Evolutionary conservation across 179 eudicot genomes (phyloP).

Genomic region (Vitellaria paradoxa): DNA sequence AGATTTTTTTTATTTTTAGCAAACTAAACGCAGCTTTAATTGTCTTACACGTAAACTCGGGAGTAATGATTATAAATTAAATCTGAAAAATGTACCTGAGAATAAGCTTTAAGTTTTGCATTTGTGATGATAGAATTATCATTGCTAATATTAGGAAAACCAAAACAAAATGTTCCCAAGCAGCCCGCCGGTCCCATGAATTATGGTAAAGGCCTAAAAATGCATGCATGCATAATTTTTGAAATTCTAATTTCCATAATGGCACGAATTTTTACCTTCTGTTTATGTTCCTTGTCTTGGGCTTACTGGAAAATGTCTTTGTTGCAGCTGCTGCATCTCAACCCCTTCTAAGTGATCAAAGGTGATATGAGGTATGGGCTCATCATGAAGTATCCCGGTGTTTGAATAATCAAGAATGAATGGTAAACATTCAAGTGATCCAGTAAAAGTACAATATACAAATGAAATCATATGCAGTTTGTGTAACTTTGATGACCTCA

Average conservation of each 20-base stretch:
- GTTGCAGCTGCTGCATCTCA: constrained; percentile 18
- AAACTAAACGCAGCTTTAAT: not conserved
- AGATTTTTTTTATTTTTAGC: too few species aligned
- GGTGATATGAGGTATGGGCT: constrained; percentile 5
- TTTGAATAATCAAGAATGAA: not conserved
- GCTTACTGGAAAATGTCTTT: not conserved
- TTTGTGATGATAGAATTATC: not conserved
- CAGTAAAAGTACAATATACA: not conserved
- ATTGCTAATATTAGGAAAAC: not conserved
- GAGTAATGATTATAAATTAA: not conserved
- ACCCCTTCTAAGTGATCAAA: constrained; percentile 19
- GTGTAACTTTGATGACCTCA: not conserved
- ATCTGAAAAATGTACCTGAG: not conserved
- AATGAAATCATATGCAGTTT: not conserved
- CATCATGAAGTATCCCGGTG: not conserved
- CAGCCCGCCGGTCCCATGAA: not conserved
- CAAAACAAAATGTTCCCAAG: not conserved
- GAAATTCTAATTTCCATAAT: too few species aligned
- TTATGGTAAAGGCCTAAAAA: not conserved
- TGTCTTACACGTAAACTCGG: not conserved
- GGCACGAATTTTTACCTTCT: too few species aligned
- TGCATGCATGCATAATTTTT: too few species aligned
- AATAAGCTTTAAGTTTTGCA: not conserved
- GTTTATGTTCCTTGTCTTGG: not conserved
- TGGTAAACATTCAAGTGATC: not conserved